A percentile compares a stretch with the other conserved stretches of the same genome.
Evolutionary conservation across 305 asterid species (phyloP).

Genomic region (Fraxinus nigra): DNA sequence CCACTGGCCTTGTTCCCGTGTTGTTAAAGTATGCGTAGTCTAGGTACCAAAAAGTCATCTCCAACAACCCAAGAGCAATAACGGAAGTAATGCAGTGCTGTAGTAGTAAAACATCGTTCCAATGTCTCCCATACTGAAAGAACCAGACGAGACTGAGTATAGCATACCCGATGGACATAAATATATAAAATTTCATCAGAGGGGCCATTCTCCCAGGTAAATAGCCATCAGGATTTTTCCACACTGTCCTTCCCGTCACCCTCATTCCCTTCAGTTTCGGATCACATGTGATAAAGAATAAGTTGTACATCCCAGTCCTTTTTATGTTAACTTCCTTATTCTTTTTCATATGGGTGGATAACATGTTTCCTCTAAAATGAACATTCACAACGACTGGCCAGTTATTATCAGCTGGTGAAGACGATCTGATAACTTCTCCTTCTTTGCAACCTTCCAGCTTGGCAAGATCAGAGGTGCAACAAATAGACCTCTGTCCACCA

Average conservation of each 20-base stretch:
- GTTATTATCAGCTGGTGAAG: constrained; percentile 54
- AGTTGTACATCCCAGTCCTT: constrained; percentile 88
- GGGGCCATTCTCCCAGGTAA: constrained; percentile 97
- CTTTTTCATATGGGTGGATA: constrained; percentile 58
- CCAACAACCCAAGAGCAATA: constrained; percentile 83
- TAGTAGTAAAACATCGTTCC: constrained; percentile 78
- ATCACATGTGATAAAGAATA: constrained; percentile 88
- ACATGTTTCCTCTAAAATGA: constrained; percentile 55
- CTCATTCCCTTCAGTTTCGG: constrained; percentile 71
- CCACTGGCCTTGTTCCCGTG: constrained; percentile 82
- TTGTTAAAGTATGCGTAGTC: constrained; percentile 83
- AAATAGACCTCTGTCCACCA: constrained; percentile 91
- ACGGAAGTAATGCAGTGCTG: constrained; percentile 88
- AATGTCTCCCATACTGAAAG: constrained; percentile 69
- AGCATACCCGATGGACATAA: constrained; percentile 45
- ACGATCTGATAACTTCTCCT: constrained; percentile 74
- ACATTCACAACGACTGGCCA: constrained; percentile 79
- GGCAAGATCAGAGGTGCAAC: constrained; percentile 96
- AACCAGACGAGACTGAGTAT: constrained; percentile 45
- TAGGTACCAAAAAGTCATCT: constrained; percentile 87
- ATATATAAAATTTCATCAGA: constrained; percentile 67
- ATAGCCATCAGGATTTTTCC: constrained; percentile 91
- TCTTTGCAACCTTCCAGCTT: constrained; percentile 89
- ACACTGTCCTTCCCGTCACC: constrained; percentile 73
- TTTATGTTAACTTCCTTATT: constrained; percentile 58